A percentile compares a stretch with the other conserved stretches of the same genome.
Conservation (phyloP, 1,284 basidiomycete species). For the Jaminaea rosea region DNA sequence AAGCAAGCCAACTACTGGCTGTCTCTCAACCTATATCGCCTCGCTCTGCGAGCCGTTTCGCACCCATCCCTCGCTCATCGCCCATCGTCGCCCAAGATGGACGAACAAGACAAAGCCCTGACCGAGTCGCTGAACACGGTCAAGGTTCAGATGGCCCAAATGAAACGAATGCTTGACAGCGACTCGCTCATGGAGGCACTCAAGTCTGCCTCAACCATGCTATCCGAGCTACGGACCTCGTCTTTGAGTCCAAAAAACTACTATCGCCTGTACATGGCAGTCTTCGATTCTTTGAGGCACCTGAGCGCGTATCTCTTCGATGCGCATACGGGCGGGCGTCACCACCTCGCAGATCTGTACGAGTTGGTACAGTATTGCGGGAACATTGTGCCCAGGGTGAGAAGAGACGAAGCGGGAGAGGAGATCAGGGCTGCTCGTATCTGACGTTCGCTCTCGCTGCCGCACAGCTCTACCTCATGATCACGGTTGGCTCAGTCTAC, state of each 20-base stretch:
- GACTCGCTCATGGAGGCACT: conserved; percentile 47
- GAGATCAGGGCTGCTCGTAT: background rate
- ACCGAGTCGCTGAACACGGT: conserved; percentile 42
- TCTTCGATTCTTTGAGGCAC: conserved; percentile 43
- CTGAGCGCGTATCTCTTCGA: conserved; percentile 45
- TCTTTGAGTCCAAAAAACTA: conserved; percentile 43
- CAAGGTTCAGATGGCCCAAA: conserved; percentile 45
- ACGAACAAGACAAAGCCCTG: conserved; percentile 42
- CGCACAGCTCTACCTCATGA: conserved; percentile 43
- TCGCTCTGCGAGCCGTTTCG: too few species aligned
- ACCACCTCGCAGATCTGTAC: conserved; percentile 45
- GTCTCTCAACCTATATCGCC: too few species aligned
- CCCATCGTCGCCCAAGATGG: conserved; percentile 20
- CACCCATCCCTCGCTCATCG: too few species aligned
- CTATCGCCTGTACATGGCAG: conserved; percentile 46
- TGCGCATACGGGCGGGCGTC: conserved; percentile 39
- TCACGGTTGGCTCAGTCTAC: conserved; percentile 46
- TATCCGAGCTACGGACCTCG: conserved; percentile 41
- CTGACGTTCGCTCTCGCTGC: background rate
- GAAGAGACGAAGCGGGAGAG: background rate
- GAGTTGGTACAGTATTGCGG: conserved; percentile 47
- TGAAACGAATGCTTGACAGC: conserved; percentile 42
- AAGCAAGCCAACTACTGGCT: too few species aligned
- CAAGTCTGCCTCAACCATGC: conserved; percentile 44
- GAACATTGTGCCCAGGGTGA: conserved; percentile 39